Evolutionary conservation across 1,284 basidiomycete genomes (phyloP).

Genomic region (Sanghuangporus sanghuang): DNA sequence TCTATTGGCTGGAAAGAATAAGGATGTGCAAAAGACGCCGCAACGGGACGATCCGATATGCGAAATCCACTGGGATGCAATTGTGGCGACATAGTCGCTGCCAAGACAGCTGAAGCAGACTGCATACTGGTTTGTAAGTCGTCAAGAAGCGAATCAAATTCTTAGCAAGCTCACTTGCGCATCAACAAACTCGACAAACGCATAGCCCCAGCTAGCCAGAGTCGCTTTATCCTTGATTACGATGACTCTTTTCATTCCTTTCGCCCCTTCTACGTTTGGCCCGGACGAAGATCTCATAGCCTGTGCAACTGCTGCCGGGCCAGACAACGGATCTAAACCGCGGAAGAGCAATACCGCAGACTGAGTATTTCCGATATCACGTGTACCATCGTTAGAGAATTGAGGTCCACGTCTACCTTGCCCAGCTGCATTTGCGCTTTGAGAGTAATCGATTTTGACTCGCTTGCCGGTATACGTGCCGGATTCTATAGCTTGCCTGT

Average conservation of each 20-base stretch:
- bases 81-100: conserved; percentile 74
- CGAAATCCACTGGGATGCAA: conserved; percentile 85
- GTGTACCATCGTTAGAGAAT: conserved; percentile 82
- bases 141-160: conserved; percentile 5
- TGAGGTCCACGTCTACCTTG: conserved; percentile 52
- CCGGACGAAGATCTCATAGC: conserved; percentile 69
- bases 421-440: conserved; percentile 67
- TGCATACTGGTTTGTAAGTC: conserved; percentile 26
- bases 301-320: conserved; percentile 77
- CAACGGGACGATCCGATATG: conserved; percentile 80
- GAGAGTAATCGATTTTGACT: conserved; percentile 89
- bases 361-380: conserved; percentile 85
- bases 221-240: conserved; percentile 84
- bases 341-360: conserved; percentile 82
- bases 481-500: conserved; percentile 64
- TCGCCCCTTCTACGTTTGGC: conserved; percentile 63
- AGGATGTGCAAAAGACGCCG: conserved; percentile 83
- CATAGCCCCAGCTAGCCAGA: conserved; percentile 83
- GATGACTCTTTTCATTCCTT: conserved; percentile 80
- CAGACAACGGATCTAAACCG: conserved; percentile 82
- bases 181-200: conserved; percentile 88
- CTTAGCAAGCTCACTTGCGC: conserved; percentile 50
- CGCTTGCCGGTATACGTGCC: conserved; percentile 64
- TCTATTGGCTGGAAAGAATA: conserved; percentile 78
- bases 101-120: conserved; percentile 71